These are phyloP conservation scores for Thermomucor indicae-seudaticae DNA, from an alignment of 371 early-diverging fungal species.

Conservation along the genomic window DNA sequence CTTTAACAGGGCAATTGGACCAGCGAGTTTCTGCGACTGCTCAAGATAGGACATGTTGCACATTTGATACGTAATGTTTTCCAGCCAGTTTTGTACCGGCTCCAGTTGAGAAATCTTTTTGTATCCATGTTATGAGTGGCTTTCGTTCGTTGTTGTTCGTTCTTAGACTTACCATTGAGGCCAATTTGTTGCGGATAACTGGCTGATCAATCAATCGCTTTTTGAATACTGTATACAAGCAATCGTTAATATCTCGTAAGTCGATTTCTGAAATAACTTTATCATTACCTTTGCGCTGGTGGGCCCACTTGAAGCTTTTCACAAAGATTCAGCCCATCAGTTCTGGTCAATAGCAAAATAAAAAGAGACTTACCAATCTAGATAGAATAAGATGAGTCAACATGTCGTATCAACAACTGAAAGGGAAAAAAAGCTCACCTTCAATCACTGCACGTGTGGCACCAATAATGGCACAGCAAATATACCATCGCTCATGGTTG, in stretches of 20 bases:
- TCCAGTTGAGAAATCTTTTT: conserved; percentile 52
- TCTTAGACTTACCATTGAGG: conserved; percentile 41
- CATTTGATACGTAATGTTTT: conserved; percentile 65
- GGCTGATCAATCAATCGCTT: conserved; percentile 68
- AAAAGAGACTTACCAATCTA: conserved; percentile 4
- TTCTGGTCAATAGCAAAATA: no score
- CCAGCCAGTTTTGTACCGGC: conserved; percentile 57
- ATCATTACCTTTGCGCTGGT: conserved; percentile 83
- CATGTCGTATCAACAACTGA: neutral
- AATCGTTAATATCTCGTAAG: conserved; percentile 62
- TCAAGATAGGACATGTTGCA: conserved; percentile 56
- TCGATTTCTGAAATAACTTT: conserved; percentile 64
- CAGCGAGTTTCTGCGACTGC: conserved; percentile 59
- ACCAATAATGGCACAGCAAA: conserved; percentile 74
- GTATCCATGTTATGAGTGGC: conserved; percentile 29
- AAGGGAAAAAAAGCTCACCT: conserved; percentile 34
- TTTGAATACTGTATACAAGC: conserved; percentile 79
- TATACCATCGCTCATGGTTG: conserved; percentile 78
- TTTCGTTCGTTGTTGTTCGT: conserved; percentile 18
- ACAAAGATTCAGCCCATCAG: no score
- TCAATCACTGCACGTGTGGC: conserved; percentile 78
- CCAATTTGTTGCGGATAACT: conserved; percentile 60
- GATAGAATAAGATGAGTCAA: neutral
- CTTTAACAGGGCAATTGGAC: conserved; percentile 65
- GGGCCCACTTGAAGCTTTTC: conserved; percentile 66